phyloP scores from a whole-genome alignment of 2,329 filamentous ascomycete species.

The Clonostachys chloroleuca region DNA sequence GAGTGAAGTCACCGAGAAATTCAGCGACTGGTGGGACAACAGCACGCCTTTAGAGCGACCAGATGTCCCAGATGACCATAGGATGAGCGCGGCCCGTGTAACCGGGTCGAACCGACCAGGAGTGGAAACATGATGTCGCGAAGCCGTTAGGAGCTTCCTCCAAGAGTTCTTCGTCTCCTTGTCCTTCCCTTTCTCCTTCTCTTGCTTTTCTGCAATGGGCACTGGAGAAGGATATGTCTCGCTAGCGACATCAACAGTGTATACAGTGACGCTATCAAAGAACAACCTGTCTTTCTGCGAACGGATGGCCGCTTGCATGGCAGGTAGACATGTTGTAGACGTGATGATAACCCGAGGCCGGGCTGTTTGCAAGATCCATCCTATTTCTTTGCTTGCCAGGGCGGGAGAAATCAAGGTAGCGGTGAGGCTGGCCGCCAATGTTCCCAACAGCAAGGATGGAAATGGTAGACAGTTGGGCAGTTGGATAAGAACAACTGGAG shows the following conservation, averaged over 20 bases:
- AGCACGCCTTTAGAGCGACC: constrained; percentile 73
- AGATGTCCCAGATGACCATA: constrained; percentile 58
- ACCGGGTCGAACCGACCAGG: constrained; percentile 24
- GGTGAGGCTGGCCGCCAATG: constrained; percentile 31
- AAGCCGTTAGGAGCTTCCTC: constrained; percentile 53
- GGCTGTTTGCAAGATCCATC: constrained; percentile 34
- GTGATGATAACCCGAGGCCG: constrained; percentile 30
- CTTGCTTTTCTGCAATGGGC: background rate
- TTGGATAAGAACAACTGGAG: constrained; percentile 34
- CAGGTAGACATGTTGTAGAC: constrained; percentile 16
- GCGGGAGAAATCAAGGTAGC: constrained; percentile 32
- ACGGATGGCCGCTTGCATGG: constrained; percentile 24
- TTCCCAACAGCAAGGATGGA: constrained; percentile 24
- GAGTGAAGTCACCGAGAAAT: constrained; percentile 50
- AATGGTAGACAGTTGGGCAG: constrained; percentile 35
- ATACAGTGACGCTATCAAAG: constrained; percentile 48
- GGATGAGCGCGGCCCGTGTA: constrained; percentile 53
- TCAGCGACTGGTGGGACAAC: constrained; percentile 62
- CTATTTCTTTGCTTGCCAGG: constrained; percentile 29
- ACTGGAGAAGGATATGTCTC: constrained; percentile 18
- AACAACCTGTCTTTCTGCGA: constrained; percentile 22
- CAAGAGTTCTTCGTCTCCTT: constrained; percentile 30
- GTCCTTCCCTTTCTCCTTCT: background rate
- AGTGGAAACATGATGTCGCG: constrained; percentile 35
- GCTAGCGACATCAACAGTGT: constrained; percentile 39